Base-by-base conservation (phyloP, 2,329 filamentous ascomycete species). In the Thelonectria rubi region DNA sequence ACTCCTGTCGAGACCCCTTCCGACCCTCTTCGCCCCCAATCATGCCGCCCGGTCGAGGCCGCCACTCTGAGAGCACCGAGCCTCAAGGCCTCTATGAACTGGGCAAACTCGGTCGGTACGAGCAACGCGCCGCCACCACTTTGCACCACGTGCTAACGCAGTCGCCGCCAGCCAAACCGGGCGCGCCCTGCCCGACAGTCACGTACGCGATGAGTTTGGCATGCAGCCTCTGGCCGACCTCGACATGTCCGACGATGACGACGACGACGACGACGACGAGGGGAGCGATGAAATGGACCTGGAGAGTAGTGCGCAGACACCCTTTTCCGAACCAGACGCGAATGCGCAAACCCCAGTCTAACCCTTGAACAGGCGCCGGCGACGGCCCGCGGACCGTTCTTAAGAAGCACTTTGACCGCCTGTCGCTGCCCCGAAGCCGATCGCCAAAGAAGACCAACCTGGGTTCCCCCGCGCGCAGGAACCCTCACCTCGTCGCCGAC, bases 161-260 rank as follows among this genome's bases (percentile, higher is more conserved):
- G 11, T 15, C 1, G 10, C 46, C 34, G 49, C 51, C 68, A 97
- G 94, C 69, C 96, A 97, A 84, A 99, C 95, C 1, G 95, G 95
- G 46, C 86, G 97, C 24, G 91, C 88, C 1, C 78, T 98, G 32
- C 87, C 88, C 71, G 92, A 97, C 72, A 88, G 83, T 57, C 92
- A 92, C 54, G 82, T 89, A 63, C 91, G 93, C 79, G 94, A 98
- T 78, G 93, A 96, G 75, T 84, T 97, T 83, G 95, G 94, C 76
- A 88, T 99, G 81, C 93, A 97, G 75, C 90, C 92, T 37, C 85
- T 97, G 60, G 91, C 94, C 37, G 87, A 88, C 68, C 87, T 98
- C 67, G 97, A 97, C 77, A 97, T 94, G 9, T 97, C 94, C 18
- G 93, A 94, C 14, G 86, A 87, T 46, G 65, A 65, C 62, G 72